Base-by-base conservation (phyloP, 2,329 filamentous ascomycete species). In the Aspergillus calidoustus region DNA sequence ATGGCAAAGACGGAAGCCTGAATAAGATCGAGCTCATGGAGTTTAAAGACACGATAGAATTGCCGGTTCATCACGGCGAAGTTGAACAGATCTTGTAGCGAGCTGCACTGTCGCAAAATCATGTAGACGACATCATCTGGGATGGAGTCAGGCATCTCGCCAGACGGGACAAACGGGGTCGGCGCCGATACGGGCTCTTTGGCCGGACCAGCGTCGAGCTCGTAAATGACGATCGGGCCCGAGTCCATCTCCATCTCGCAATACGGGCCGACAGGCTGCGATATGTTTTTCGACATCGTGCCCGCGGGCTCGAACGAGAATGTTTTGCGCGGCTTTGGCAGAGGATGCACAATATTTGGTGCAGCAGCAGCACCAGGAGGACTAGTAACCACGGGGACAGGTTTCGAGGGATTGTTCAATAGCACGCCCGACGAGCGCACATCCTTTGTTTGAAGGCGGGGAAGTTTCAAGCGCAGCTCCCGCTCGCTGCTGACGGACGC, bases 11-110 rank as follows among this genome's bases (percentile, higher is more conserved):
- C 70, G 0, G 84, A 79, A 6, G 73, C 75, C 54, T 83, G 83
- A 59, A 87, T 81, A 3, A 88, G 75, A 0, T 77, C 70, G 51
- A 87, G 74, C 66, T 88, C 85, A 66, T 87, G 79, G 22, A 79
- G 75, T 69, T 87, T 86, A 74, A 85, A 88, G 0, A 86, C 80
- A 3, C 77, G 77, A 67, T 86, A 86, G 72, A 87, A 87, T 22
- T 82, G 82, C 52, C 78, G 80, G 69, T 84, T 87, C 51, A 87
- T 77, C 7, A 83, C 73, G 4, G 84, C 84, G 4, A 82, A 78
- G 38, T 80, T 80, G 66, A 86, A 86, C 0, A 89, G 77, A 68
- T 87, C 86, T 38, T 83, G 79, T 2, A 86, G 75, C 2, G 79
- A 80, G 41, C 79, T 73, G 7, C 86, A 76, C 4, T 75, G 78